Base-by-base conservation (phyloP, 2,329 filamentous ascomycete species). In the Elsinoe necatrix region DNA sequence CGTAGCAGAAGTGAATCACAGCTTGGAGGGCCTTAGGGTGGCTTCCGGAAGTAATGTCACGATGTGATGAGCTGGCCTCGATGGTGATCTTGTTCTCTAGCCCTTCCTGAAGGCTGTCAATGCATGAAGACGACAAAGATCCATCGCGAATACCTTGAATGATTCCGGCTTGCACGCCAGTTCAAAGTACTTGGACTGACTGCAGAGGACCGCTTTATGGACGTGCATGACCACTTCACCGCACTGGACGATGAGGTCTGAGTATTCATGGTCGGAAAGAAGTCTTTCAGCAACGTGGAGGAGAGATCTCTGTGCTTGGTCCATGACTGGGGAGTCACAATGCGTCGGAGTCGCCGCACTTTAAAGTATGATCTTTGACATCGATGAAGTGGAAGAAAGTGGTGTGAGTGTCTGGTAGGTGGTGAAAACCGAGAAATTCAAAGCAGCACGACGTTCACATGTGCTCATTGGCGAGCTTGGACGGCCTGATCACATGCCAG, bases 1-100 rank as follows among this genome's bases (percentile, higher is more conserved):
- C 50, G 50, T 68, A 68, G 57, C 66, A 61, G 60, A 59, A 66
- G 34, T 68, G 39, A 16, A 66, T 58, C 63, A 67, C 65, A 14
- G 57, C 47, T 54, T 62, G 60, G 21, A 68, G 54, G 5, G 57
- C 57, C 9, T 63, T 63, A 8, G 64, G 62, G 31, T 66, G 62
- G 25, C 66, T 57, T 16, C 58, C 59, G 29, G 61, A 61, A 0
- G 21, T n/a, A 8, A 35, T 14, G 8, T 59, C 52, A 4, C 31
- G 51, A 18, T 59, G 60, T 16, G 37, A 25, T 4, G 6, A 16
- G 21, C 8, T 1, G 3, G 20, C 21, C 18, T 47, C 48, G 9
- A 59, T 41, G 16, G 27, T 37, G 23, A 59, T 41, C 4, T 29
- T 37, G 12, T 51, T 25, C 2, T 35, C n/a, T 8, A 25, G 20